phyloP scores from a whole-genome alignment of 2,329 filamentous ascomycete species.

The Elsinoe australis region DNA sequence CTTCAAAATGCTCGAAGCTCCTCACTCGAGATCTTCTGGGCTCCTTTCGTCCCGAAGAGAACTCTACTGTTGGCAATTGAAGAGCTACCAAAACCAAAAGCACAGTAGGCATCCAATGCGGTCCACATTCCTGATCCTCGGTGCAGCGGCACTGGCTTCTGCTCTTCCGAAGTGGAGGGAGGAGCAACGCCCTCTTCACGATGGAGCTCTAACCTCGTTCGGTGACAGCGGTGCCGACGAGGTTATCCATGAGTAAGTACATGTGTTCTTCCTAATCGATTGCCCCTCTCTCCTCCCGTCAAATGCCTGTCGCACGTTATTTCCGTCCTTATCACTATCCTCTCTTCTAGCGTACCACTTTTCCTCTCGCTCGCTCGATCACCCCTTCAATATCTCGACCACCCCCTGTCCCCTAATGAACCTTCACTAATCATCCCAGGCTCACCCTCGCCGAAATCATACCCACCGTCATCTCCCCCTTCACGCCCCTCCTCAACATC shows the following conservation, averaged over 20 bases:
- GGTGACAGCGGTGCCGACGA: background rate
- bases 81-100: background rate
- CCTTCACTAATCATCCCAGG: background rate
- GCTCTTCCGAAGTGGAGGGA: background rate
- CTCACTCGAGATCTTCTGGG: background rate
- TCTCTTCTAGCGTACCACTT: background rate
- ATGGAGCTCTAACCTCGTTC: background rate
- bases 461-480: constrained; percentile 49
- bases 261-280: too few relatives aligned
- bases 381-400: background rate
- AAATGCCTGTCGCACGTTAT: too few relatives aligned
- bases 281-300: too few relatives aligned
- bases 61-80: background rate
- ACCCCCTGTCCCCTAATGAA: background rate
- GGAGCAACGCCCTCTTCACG: background rate
- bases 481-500: constrained; percentile 48
- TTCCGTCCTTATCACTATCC: background rate
- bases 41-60: too few relatives aligned
- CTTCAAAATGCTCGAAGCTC: too few relatives aligned
- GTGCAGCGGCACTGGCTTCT: background rate
- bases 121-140: background rate
- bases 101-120: background rate
- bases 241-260: background rate
- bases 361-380: background rate
- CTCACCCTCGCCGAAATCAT: constrained; percentile 24